phyloP scores from a whole-genome alignment of 129 eudicot species.

The Smallanthus sonchifolius region DNA sequence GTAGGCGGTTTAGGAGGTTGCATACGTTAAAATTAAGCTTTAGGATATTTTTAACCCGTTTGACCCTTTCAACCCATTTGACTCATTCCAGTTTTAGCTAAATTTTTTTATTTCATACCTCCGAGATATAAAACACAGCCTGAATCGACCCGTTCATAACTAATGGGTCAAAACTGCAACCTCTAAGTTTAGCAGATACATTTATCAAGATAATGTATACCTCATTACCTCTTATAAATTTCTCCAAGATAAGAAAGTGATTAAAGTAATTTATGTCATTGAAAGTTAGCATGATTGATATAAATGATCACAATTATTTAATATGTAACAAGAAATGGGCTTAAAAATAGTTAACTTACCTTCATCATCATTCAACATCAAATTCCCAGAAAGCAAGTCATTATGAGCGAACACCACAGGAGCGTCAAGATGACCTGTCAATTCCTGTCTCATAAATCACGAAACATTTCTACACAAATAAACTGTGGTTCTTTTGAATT shows the following conservation, averaged over 20 bases:
- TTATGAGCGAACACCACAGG: slow-evolving; percentile 91
- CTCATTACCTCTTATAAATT: not conserved
- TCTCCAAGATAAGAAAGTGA: not conserved
- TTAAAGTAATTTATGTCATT: not conserved
- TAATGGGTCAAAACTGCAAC: not conserved
- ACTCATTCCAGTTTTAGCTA: not conserved
- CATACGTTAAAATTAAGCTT: not conserved
- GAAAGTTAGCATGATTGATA: not conserved
- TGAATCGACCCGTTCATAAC: not conserved
- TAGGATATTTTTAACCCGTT: not conserved
- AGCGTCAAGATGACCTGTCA: slow-evolving; percentile 69
- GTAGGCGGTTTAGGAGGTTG: not conserved
- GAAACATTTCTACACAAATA: slow-evolving; percentile 27
- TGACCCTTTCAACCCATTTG: not conserved
- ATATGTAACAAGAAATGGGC: not conserved
- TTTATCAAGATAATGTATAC: not conserved
- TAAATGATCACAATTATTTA: not conserved
- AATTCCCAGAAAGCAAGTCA: slow-evolving; percentile 86
- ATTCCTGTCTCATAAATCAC: slow-evolving; percentile 60
- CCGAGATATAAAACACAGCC: not conserved
- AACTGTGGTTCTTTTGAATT: slow-evolving; percentile 20
- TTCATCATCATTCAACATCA: slow-evolving; percentile 77
- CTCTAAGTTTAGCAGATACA: not conserved
- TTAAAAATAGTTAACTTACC: slow-evolving; percentile 35
- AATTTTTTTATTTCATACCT: not conserved